Evolutionary conservation across 257 asterid genomes (phyloP), one percentile per base, ranked within the genome.

Genomic region (Solanum etuberosum): DNA sequence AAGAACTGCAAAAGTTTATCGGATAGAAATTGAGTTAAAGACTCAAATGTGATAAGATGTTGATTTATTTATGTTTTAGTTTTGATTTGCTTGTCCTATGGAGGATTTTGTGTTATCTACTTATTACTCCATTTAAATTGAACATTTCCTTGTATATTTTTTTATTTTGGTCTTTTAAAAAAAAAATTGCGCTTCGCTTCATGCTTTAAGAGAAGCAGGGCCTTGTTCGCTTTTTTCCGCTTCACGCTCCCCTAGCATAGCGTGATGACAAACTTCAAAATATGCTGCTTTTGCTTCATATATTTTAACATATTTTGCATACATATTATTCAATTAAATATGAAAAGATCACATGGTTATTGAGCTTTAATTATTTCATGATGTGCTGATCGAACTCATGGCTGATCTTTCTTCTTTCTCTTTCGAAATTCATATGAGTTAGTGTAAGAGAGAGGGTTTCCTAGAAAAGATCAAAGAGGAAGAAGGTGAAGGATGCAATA

Each of bases 371-470:
- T 71, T 43, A 78, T 78, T 42, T 78, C 38, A 78, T 43, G 63
- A 78, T 78, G 43, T 34, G 29, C 68, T 81, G 40, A 80, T 46
- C 4, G 40, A 18, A 80, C 25, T 57, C 43, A 29, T 80, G 68
- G 42, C 67, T 80, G 85, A 32, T 85, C 70, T 85, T 86, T 48
- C 76, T 73, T 80, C 67, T 40, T 82, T 73, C 37, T 78, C 87
- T 5, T 88, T 61, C n/a, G 63, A 65, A 83, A 83, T 54, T 71
- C 86, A 77, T 80, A 76, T 87, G 67, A 54, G 82, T 86, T 90
- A 97, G 99, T 95, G 99, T 93, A 95, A 97, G 89, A 93, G 99
- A 89, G 99, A 97, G 93, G 99, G 99, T 61, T 97, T 97, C 90
- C 98, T 97, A 85, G 93, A 97, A 93, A 94, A 83, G 89, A 91